Conservation (phyloP, 176 grass and related monocot species). For the Thalia dealbata region DNA sequence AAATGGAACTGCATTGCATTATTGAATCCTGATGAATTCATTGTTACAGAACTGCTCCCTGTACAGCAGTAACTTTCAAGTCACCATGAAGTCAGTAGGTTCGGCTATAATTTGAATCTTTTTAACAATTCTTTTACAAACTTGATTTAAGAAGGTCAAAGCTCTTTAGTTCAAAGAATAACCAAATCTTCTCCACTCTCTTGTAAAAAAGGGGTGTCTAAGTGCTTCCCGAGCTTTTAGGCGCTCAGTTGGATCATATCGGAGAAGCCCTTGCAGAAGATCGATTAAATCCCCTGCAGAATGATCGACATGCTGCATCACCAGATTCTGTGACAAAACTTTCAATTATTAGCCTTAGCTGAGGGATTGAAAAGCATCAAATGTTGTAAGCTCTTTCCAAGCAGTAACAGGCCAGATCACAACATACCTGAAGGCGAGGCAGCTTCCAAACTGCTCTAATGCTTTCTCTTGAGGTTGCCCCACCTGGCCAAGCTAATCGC, state of each 20-base stretch:
- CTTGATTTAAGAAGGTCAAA: neutral
- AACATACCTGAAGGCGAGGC: conserved; percentile 77
- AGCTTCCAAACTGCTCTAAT: conserved; percentile 82
- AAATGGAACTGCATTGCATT: conserved; percentile 1
- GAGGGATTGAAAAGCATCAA: neutral
- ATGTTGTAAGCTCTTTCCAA: neutral
- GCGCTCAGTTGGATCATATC: conserved; percentile 73
- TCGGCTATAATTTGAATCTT: neutral
- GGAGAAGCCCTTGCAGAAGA: conserved; percentile 94
- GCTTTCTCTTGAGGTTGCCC: conserved; percentile 83
- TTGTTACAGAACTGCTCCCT: neutral
- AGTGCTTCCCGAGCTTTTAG: conserved; percentile 78
- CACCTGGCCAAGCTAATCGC: conserved; percentile 90
- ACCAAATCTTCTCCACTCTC: conserved; percentile 74
- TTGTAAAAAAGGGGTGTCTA: conserved; percentile 82
- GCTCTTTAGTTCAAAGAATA: conserved; percentile 7
- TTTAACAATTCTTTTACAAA: conserved; percentile 5
- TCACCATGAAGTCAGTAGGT: neutral
- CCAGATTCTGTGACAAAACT: conserved; percentile 63
- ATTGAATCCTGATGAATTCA: neutral
- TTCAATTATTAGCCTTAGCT: neutral
- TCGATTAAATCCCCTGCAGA: conserved; percentile 98
- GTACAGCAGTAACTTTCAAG: neutral
- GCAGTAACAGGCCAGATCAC: neutral
- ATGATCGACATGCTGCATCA: conserved; percentile 98